Evolutionary conservation across 768 basidiomycete species (phyloP).

Genomic region (Trametes meyenii): DNA sequence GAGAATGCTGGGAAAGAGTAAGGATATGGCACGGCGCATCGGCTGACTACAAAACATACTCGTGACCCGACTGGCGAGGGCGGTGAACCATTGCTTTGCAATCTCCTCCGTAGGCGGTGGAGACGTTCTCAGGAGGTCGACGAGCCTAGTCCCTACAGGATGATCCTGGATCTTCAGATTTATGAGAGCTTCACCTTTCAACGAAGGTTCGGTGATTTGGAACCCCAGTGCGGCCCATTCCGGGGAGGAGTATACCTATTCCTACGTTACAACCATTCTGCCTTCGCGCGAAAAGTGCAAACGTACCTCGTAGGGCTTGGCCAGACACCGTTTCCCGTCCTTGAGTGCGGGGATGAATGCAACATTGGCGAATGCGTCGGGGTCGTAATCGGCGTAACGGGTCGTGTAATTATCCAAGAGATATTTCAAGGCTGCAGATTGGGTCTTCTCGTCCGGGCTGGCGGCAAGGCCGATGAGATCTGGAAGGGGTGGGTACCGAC

Average conservation of each 20-base stretch:
- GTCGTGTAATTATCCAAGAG: slow-evolving; percentile 71
- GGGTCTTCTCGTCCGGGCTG: slow-evolving; percentile 49
- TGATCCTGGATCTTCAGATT: slow-evolving; percentile 74
- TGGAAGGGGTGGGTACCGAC: slow-evolving; percentile 66
- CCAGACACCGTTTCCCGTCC: slow-evolving; percentile 54
- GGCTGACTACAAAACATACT: slow-evolving; percentile 42
- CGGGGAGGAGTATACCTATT: slow-evolving; percentile 67
- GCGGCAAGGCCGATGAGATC: slow-evolving; percentile 72
- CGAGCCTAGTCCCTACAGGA: slow-evolving; percentile 64
- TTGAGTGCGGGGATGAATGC: slow-evolving; percentile 80
- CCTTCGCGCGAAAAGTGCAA: neutral
- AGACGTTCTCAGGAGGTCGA: slow-evolving; percentile 58
- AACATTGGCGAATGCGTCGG: slow-evolving; percentile 54
- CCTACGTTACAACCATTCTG: neutral
- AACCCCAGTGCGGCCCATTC: slow-evolving; percentile 82
- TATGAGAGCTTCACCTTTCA: slow-evolving; percentile 51
- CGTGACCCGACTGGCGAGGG: slow-evolving; percentile 63
- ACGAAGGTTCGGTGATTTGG: slow-evolving; percentile 56
- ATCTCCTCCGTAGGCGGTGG: slow-evolving; percentile 56
- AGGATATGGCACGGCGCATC: neutral
- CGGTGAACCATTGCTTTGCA: slow-evolving; percentile 69
- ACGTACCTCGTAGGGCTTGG: slow-evolving; percentile 65
- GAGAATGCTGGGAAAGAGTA: slow-evolving; percentile 55
- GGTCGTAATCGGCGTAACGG: slow-evolving; percentile 62
- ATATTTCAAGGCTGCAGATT: slow-evolving; percentile 75